These are phyloP conservation scores for Fusarium sp. DNA, from an alignment of 2,329 filamentous ascomycete species.

Conservation along the genomic window DNA sequence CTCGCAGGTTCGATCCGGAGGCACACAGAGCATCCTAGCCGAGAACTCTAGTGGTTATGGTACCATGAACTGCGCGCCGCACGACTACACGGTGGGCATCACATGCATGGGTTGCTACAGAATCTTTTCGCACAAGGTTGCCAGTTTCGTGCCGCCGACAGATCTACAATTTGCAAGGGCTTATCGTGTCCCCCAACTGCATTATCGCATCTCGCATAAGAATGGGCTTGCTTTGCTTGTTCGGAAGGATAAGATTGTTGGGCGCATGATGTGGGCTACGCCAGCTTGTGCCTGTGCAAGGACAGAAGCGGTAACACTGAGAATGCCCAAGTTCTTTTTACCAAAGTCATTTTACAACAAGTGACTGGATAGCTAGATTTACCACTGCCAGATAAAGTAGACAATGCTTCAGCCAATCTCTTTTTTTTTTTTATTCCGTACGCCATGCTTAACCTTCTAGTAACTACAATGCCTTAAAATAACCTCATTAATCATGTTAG, in stretches of 20 bases:
- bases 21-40: not conserved
- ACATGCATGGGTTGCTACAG: not conserved
- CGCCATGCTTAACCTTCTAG: not conserved
- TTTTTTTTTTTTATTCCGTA: not conserved
- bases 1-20: not conserved
- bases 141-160: not conserved
- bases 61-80: not conserved
- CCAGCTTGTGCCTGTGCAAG: not conserved
- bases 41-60: not conserved
- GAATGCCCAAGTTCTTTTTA: not conserved
- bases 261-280: not conserved
- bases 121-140: not conserved
- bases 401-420: too few relatives aligned
- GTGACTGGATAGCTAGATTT: not conserved
- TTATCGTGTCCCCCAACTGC: not conserved
- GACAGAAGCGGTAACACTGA: not conserved
- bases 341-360: not conserved
- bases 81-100: not conserved
- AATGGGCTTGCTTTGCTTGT: not conserved
- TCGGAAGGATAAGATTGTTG: not conserved
- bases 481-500: not conserved
- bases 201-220: not conserved
- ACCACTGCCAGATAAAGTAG: too few relatives aligned
- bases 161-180: not conserved
- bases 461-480: not conserved